phyloP scores from a whole-genome alignment of 805 yeast genomes.

The Suhomyces sp. region DNA sequence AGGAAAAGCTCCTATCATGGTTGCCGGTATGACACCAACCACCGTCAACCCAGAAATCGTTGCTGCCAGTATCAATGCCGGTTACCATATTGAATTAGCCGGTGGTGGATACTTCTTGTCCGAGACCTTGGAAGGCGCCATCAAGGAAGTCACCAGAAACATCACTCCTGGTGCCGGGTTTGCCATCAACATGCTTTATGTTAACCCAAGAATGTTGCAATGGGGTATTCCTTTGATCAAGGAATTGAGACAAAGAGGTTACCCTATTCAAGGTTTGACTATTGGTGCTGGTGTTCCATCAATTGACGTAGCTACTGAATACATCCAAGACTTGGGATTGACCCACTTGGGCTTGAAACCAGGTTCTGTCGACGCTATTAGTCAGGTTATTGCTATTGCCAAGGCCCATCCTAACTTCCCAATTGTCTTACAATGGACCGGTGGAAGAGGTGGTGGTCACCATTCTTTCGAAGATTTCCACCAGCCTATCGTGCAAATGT shows the following conservation, averaged over 20 bases:
- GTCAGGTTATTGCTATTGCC: conserved; percentile 84
- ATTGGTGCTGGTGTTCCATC: conserved; percentile 99
- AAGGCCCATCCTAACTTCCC: conserved; percentile 96
- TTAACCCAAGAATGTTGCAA: conserved; percentile 94
- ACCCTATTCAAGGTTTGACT: conserved; percentile 92
- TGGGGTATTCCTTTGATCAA: conserved; percentile 98
- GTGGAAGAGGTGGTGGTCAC: conserved; percentile 99
- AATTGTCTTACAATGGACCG: conserved; percentile 98
- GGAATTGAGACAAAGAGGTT: conserved; percentile 83
- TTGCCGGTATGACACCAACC: conserved; percentile 99
- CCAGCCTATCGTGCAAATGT: conserved; percentile 94
- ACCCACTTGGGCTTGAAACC: conserved; percentile 96
- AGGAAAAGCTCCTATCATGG: conserved; percentile 94
- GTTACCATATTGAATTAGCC: conserved; percentile 95
- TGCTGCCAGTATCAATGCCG: conserved; percentile 91
- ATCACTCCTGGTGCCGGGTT: conserved; percentile 86
- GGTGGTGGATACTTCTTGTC: conserved; percentile 98
- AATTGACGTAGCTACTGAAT: conserved; percentile 93
- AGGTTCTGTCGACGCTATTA: conserved; percentile 91
- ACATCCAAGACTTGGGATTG: conserved; percentile 86
- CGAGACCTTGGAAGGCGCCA: conserved; percentile 65
- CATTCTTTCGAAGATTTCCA: conserved; percentile 99
- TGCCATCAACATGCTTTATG: conserved; percentile 90
- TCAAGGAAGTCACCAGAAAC: conserved; percentile 62
- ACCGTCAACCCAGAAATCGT: conserved; percentile 94